Base-by-base conservation (phyloP, 1,139 yeast genomes). In the Geotrichum bryndzae region DNA sequence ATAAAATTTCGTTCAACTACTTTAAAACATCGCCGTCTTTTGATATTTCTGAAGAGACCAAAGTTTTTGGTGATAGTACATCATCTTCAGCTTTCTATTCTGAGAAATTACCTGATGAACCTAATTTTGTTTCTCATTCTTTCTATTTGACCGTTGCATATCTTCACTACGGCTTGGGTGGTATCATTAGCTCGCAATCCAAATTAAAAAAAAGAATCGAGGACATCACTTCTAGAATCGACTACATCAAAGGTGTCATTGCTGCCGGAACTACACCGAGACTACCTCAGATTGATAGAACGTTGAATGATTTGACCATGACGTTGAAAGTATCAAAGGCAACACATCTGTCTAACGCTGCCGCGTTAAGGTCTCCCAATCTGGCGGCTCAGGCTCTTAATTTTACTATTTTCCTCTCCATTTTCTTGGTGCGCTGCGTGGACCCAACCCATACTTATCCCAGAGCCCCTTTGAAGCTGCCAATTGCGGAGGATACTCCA, bases 91-190 rank as follows among this genome's bases (percentile, higher is more conserved):
- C 83, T 59, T 85, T 81, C 69, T 84, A 81, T 68, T 74, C 78
- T 45, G 72, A 72, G 25, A 56, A 45, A 27, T 62, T 15, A 66
- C 73, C 18, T 13, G 72, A 71, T 41, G 69, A 72, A 3, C 78
- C 90, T 5, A 94, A 94, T 69, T 94, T 94, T 72, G 88, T 95
- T 22, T 86, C 96, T 4, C 94, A 92, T 68, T 87, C 96, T 69
- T 95, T 91, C 74, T 94, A 82, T 71, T 74, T 94, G 63, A 84
- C 95, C 10, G 78, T 88, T 58, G 85, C 96, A 0, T 91, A 87
- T 72, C 76, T 90, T 61, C 92, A 94, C 68, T 95, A 88, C 74
- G 99, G 98, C 54, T 77, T 90, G 53, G 96, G 96, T 45, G 98
- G 97, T 57, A 76, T 88, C 0, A 76, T 81, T 60, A 79, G 85